Evolutionary conservation across 129 eudicot genomes (phyloP).

Genomic region (Cynara cardunculus): DNA sequence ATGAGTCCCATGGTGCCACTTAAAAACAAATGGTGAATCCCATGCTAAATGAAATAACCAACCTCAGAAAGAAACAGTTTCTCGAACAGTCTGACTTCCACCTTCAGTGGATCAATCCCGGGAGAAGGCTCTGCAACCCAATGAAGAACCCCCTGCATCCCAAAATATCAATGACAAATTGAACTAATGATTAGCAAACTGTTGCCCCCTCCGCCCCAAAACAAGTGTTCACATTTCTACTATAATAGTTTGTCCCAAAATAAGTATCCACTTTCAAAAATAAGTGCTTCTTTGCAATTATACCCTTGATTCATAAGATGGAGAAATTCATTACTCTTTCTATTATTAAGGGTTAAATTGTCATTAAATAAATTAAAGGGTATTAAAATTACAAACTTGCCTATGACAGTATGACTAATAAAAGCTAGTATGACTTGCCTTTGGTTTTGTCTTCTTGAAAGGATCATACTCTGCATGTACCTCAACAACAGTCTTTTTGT

Average conservation of each 20-base stretch:
- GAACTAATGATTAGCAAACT: neutral
- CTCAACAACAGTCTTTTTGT: conserved; percentile 72
- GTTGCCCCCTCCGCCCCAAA: neutral
- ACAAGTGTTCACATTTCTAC: neutral
- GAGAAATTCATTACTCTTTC: neutral
- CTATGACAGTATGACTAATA: no score
- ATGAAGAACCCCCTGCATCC: conserved; percentile 84
- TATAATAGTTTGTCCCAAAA: neutral
- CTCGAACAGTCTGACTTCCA: conserved; percentile 84
- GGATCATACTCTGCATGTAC: conserved; percentile 90
- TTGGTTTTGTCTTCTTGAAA: conserved; percentile 74
- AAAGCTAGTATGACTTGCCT: no score
- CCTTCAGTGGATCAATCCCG: conserved; percentile 72
- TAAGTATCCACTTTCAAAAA: neutral
- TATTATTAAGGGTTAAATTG: no score
- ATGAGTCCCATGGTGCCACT: neutral
- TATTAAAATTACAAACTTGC: no score
- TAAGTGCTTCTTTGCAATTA: neutral
- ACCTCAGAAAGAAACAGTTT: conserved; percentile 77
- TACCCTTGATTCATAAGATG: neutral
- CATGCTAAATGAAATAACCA: neutral
- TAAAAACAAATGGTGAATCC: neutral
- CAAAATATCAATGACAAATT: neutral
- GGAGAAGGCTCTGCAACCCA: conserved; percentile 92
- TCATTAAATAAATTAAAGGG: no score